These are phyloP conservation scores for Zoysia pacifica DNA, from an alignment of 176 grass and related monocot genomes.

Conservation along the genomic window DNA sequence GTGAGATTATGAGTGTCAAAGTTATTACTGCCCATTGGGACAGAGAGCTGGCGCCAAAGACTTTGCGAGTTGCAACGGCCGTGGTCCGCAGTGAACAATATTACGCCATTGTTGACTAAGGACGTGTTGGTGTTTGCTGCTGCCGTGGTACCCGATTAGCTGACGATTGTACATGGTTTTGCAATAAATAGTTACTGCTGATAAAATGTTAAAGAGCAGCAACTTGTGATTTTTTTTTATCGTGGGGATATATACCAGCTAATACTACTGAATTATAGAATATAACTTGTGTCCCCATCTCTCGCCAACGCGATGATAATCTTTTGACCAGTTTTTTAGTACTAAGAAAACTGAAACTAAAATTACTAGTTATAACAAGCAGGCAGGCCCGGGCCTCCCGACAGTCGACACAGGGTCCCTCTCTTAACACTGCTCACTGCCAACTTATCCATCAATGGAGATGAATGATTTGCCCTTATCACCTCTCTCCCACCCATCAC, in stretches of 20 bases:
- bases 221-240: neutral
- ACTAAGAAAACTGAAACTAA: neutral
- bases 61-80: neutral
- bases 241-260: neutral
- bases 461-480: slow-evolving; percentile 64
- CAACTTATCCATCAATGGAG: slow-evolving; percentile 56
- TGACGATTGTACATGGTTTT: neutral
- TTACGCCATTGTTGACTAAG: slow-evolving; percentile 33
- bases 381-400: slow-evolving; percentile 3
- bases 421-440: slow-evolving; percentile 51
- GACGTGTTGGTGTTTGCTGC: slow-evolving; percentile 1
- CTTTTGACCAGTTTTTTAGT: neutral
- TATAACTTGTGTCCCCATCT: neutral
- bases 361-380: slow-evolving; percentile 8
- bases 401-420: slow-evolving; percentile 46
- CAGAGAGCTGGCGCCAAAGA: slow-evolving; percentile 36
- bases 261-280: neutral
- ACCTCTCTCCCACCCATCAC: slow-evolving; percentile 18
- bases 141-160: neutral
- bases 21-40: slow-evolving; percentile 9
- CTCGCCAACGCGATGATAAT: neutral
- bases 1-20: slow-evolving; percentile 1
- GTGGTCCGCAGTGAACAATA: slow-evolving; percentile 25
- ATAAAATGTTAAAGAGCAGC: neutral
- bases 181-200: neutral